Base-by-base conservation (phyloP, 768 basidiomycete genomes). In the Chalciporus pseudorubinellus region DNA sequence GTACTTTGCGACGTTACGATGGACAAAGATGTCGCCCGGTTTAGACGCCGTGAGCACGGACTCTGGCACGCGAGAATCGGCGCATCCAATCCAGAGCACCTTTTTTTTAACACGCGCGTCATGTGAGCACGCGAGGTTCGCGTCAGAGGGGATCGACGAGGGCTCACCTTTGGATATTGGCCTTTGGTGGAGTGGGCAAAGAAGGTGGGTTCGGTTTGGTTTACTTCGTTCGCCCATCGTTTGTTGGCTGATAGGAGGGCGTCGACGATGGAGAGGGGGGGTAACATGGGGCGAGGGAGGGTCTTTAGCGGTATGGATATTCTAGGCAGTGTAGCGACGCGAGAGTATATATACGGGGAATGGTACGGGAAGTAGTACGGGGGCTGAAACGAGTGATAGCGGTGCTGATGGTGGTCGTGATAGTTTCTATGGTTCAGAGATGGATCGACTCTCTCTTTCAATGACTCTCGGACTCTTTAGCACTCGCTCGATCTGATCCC, bases 1-100 rank as follows among this genome's bases (percentile, higher is more conserved):
- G 51, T 58, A 90, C 86, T 95, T 95, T 22, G 92, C 93, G 53
- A 95, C 84, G 69, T 95, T 95, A 43, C 93, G 76, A 71, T 92
- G 85, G 29, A 89, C 87, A 59, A 95, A 95, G 50, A 95, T 82
- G 40, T 91, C 89, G 46, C 93, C 93, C 0, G 93, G 93, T 53
- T 77, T 79, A 29, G 84, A 76, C 19, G 76, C 83, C 3, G 87
- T 85, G 57, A 92, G 68, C 57, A 90, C 82, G 19, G 82, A 81
- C 66, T 93, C 92, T 24, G 92, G 91, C 1, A 93, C 91, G 56
- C 93, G 78, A 14, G 92, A 94, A 71, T 95, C 93, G 21, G 90
- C 78, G 64, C 89, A 91, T 46, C 89, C 87, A 64, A 91, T 82
- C 87, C 87, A 91, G 60, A 89, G 81, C 10, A 86, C 74, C 88